Evolutionary conservation across 352 stramenopile species (phyloP).

Genomic region (Blastocystis sp.): DNA sequence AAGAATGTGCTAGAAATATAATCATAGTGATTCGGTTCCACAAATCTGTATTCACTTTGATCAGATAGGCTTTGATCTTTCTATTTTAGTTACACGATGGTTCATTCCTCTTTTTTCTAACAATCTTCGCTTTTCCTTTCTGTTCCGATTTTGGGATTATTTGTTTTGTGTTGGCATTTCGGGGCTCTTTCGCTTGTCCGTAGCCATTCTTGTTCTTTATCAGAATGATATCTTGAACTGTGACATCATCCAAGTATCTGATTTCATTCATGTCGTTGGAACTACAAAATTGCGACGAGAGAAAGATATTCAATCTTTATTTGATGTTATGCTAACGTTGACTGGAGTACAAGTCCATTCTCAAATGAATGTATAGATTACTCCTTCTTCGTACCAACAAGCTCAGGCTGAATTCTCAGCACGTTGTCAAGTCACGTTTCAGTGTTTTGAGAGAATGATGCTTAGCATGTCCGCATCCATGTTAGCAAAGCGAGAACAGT

Average conservation of each 20-base stretch:
- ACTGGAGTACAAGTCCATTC: neutral
- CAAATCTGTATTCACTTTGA: slow-evolving; percentile 53
- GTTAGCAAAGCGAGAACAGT: neutral
- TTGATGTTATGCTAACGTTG: neutral
- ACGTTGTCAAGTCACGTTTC: slow-evolving; percentile 24
- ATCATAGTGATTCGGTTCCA: neutral
- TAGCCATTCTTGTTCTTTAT: slow-evolving; percentile 37
- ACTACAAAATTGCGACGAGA: neutral
- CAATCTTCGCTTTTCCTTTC: neutral
- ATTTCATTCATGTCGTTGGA: slow-evolving; percentile 32
- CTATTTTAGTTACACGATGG: slow-evolving; percentile 52
- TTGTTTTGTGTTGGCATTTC: slow-evolving; percentile 54
- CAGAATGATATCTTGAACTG: neutral
- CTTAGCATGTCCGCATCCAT: slow-evolving; percentile 18
- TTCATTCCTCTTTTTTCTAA: slow-evolving; percentile 61
- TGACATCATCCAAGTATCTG: slow-evolving; percentile 28
- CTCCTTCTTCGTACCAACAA: neutral
- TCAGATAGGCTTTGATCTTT: slow-evolving; percentile 51
- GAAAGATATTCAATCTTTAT: slow-evolving; percentile 18
- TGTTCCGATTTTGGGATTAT: slow-evolving; percentile 50
- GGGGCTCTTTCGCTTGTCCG: slow-evolving; percentile 5
- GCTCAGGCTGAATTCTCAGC: slow-evolving; percentile 1
- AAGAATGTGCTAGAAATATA: neutral
- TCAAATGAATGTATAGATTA: neutral
- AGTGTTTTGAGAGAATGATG: neutral